Evolutionary conservation across 2,329 filamentous ascomycete species (phyloP).

Genomic region (Macrophomina phaseolina): DNA sequence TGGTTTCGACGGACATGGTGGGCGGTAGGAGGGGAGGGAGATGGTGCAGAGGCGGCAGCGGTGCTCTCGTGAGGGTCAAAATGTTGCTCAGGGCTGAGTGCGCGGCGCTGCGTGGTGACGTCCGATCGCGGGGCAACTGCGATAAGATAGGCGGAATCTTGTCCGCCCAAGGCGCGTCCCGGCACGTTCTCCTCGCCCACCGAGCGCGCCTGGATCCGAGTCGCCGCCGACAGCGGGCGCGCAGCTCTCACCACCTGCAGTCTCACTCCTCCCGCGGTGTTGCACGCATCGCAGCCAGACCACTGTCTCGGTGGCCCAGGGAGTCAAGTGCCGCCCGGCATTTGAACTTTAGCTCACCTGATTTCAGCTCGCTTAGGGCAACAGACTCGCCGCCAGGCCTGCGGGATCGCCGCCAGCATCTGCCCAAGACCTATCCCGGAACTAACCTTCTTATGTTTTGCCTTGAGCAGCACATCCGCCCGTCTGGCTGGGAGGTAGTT

Average conservation of each 20-base stretch:
- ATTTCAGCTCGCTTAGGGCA: constrained; percentile 2
- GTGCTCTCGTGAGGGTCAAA: background rate
- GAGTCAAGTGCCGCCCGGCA: constrained; percentile 5
- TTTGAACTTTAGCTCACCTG: background rate
- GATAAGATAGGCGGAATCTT: constrained; percentile 25
- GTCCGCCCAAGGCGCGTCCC: constrained; percentile 1
- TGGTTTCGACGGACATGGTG: constrained; percentile 60
- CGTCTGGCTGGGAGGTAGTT: too few species aligned
- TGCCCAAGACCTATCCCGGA: constrained; percentile 1
- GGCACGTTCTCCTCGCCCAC: too few species aligned
- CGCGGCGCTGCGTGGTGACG: constrained; percentile 10
- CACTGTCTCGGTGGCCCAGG: background rate
- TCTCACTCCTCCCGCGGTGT: background rate
- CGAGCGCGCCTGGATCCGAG: too few species aligned
- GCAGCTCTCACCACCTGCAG: background rate
- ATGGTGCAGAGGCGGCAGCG: background rate
- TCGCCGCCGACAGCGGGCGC: background rate
- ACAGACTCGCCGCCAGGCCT: background rate
- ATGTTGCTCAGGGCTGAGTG: background rate
- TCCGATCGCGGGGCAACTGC: constrained; percentile 21
- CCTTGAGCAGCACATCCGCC: background rate
- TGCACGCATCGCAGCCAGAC: constrained; percentile 11
- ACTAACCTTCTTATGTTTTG: constrained; percentile 19
- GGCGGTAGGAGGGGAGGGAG: constrained; percentile 29
- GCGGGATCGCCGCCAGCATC: constrained; percentile 20